Conservation (phyloP, 1,284 basidiomycete genomes). For the Earliella scabrosa region DNA sequence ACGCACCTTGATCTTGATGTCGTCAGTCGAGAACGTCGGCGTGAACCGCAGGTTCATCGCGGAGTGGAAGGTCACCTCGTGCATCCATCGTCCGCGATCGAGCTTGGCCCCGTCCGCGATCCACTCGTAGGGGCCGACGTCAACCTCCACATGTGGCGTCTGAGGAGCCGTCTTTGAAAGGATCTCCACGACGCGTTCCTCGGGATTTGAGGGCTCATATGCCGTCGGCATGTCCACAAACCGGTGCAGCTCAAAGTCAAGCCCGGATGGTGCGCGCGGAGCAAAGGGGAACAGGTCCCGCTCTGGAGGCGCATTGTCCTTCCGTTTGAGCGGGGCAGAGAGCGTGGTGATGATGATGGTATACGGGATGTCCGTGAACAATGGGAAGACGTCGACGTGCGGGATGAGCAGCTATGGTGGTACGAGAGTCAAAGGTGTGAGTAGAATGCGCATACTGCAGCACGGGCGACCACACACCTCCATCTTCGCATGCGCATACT, state of each 20-base stretch:
- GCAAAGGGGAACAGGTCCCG: constrained; percentile 11
- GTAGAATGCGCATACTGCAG: no score
- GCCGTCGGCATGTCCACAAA: constrained; percentile 15
- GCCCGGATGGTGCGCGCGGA: constrained; percentile 15
- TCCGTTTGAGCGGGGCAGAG: constrained; percentile 16
- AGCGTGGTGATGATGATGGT: constrained; percentile 17
- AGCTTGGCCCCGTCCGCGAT: constrained; percentile 13
- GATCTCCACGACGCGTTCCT: constrained; percentile 20
- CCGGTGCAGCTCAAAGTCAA: constrained; percentile 20
- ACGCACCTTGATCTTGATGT: constrained; percentile 20
- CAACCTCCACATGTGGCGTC: constrained; percentile 15
- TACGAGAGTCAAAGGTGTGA: no score
- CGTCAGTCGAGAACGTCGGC: constrained; percentile 18
- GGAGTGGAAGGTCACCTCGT: constrained; percentile 20
- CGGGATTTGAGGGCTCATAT: constrained; percentile 18
- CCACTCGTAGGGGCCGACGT: constrained; percentile 16
- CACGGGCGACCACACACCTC: constrained; percentile 17
- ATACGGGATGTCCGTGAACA: constrained; percentile 20
- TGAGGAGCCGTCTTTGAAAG: constrained; percentile 17
- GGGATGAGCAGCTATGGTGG: constrained; percentile 15
- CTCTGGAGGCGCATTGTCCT: constrained; percentile 5
- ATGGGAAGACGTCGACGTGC: constrained; percentile 19
- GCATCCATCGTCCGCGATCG: constrained; percentile 17
- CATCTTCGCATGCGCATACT: constrained; percentile 11
- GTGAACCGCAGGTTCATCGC: constrained; percentile 17